phyloP scores from a whole-genome alignment of 441 rosid genomes.

The Syzygium syzygioides region DNA sequence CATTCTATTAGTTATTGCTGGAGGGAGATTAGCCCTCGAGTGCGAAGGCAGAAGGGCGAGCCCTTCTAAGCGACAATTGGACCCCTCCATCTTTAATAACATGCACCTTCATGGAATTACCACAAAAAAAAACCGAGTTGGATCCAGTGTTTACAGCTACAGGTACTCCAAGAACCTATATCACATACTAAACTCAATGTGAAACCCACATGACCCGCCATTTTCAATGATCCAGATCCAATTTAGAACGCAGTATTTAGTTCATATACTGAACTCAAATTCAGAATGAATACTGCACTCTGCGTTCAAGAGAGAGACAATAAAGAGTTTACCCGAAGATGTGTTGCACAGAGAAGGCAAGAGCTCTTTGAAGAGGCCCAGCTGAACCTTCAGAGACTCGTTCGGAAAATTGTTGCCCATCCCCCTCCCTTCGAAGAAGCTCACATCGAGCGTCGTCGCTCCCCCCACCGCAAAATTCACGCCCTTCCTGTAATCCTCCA shows the following conservation, averaged over 20 bases:
- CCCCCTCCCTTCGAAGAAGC: conserved; percentile 22
- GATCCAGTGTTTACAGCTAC: fast-evolving
- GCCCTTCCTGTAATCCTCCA: conserved; percentile 15
- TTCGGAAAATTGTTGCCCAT: conserved; percentile 14
- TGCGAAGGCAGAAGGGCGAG: background rate
- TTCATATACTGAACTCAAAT: background rate
- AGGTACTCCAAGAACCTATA: background rate
- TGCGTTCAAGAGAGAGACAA: background rate
- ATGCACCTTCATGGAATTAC: background rate
- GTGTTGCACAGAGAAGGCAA: conserved; percentile 24
- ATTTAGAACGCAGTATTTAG: no score
- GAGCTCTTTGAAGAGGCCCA: conserved; percentile 25
- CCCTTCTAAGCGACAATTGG: background rate
- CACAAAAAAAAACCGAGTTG: background rate
- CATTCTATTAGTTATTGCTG: background rate
- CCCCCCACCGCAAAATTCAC: conserved; percentile 47
- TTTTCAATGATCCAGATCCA: no score
- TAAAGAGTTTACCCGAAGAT: conserved; percentile 12
- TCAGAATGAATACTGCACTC: background rate
- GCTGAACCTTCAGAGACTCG: conserved; percentile 25
- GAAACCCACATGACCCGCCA: no score
- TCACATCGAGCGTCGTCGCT: conserved; percentile 35
- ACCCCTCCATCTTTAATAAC: background rate
- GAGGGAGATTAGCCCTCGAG: no score
- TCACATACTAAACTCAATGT: no score